Evolutionary conservation across 1,139 yeast species (phyloP), one percentile per base, ranked within the genome.

Genomic region (Hyphopichia buzzinii): DNA sequence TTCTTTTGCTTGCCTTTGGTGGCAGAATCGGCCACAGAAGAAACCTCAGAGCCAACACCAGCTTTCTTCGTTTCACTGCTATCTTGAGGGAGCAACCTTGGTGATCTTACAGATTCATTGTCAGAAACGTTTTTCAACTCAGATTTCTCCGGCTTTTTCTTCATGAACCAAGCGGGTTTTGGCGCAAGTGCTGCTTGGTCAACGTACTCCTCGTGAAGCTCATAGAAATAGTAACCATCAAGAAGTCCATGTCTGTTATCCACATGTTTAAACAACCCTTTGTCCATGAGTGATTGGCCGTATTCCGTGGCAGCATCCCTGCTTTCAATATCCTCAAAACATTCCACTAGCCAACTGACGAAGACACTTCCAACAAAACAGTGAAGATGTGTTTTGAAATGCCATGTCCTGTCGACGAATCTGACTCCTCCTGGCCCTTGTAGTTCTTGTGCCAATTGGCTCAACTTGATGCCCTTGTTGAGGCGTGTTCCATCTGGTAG

Each of bases 191-290:
- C 53, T 11, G 61, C 48, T 32, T 59, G 58, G 37, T 68, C 74
- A 10, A 67, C 59, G 48, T 74, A 84, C 30, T 82, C 83, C 1
- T 76, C 77, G 27, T 74, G 74, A 36, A 90, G 59, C 46, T 80
- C 84, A 54, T 92, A 92, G 55, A 90, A 90, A 55, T 89, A 92
- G 54, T 92, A 90, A 0, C 98, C 98, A 62, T 90, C 96, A 37
- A 89, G 62, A 44, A 92, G 86, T 2, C 84, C 79, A 53, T 92
- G 97, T 30, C 92, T 74, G 32, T 78, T 70, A 43, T 86, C 89
- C 21, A 88, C 97, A 53, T 92, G 97, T 22, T 64, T 72, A 56
- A 92, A 81, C 17, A 92, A 54, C 0, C 86, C 87, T 35, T 67
- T 69, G 11, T 77, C 74, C 94, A 87, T 84, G 34, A 90, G 61